Percentiles rank a stretch among this genome's conserved stretches.
Evolutionary conservation across 345 rosid species (phyloP).

Genomic region (Orychophragmus violaceus): DNA sequence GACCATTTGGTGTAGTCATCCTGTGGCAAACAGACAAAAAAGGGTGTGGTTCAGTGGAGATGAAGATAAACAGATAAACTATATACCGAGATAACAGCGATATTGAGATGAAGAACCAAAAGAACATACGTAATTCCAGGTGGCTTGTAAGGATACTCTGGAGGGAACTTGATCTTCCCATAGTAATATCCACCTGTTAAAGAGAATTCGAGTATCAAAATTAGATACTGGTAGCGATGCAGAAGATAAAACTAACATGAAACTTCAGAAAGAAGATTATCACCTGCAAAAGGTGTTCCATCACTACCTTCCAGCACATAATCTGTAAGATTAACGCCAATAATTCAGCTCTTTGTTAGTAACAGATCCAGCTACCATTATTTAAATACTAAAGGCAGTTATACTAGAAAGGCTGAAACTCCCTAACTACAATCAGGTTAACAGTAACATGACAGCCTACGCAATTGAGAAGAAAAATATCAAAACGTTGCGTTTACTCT

Average conservation of each 20-base stretch:
- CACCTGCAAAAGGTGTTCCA: conserved; percentile 97
- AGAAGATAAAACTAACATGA: conserved; percentile 9
- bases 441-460: background rate
- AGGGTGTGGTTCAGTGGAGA: background rate
- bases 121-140: conserved; percentile 88
- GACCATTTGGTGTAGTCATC: conserved; percentile 95
- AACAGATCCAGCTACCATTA: background rate
- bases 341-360: background rate
- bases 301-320: conserved; percentile 18
- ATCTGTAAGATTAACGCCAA: background rate
- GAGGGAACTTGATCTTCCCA: conserved; percentile 96
- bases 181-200: conserved; percentile 59
- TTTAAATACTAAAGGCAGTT: background rate
- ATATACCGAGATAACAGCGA: background rate
- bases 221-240: background rate
- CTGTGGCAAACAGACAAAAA: conserved; percentile 5
- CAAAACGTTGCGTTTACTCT: background rate
- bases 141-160: conserved; percentile 96
- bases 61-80: too few species aligned
- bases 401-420: background rate
- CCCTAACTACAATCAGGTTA: background rate
- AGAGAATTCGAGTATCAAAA: background rate
- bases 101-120: background rate
- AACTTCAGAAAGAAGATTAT: conserved; percentile 15
- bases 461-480: background rate